Conservation (phyloP, 2,329 filamentous ascomycete genomes). For the Trichoderma atroviride region DNA sequence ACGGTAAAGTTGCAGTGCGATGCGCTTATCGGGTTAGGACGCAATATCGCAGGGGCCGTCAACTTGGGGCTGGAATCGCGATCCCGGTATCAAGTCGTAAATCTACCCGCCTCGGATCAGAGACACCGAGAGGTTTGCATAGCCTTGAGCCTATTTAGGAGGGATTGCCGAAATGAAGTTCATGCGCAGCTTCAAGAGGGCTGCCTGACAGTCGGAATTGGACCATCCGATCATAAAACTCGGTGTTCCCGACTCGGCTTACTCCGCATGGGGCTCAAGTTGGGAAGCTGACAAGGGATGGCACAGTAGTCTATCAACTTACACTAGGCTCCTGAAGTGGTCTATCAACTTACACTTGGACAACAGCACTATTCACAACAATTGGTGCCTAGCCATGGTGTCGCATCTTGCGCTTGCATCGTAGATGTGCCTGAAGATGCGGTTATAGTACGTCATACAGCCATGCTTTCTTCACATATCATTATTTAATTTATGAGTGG, state of each 20-base stretch:
- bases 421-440: not conserved
- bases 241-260: conserved; percentile 9
- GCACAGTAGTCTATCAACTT: not conserved
- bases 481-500: not conserved
- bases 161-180: conserved; percentile 6
- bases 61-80: not conserved
- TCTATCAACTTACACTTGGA: not conserved
- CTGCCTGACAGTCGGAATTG: not conserved
- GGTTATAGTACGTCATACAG: not conserved
- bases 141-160: not conserved
- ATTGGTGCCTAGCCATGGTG: not conserved
- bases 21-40: not conserved
- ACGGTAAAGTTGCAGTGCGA: not conserved
- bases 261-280: not conserved
- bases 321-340: not conserved
- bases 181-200: not conserved
- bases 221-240: not conserved
- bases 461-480: not conserved
- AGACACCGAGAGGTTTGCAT: not conserved
- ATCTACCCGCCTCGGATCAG: not conserved
- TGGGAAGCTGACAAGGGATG: not conserved
- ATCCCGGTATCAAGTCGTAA: not conserved
- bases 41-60: not conserved
- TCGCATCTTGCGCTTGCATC: not conserved
- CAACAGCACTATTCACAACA: not conserved